Evolutionary conservation across 768 basidiomycete genomes (phyloP).

Genomic region (Tephrocybe sp.): DNA sequence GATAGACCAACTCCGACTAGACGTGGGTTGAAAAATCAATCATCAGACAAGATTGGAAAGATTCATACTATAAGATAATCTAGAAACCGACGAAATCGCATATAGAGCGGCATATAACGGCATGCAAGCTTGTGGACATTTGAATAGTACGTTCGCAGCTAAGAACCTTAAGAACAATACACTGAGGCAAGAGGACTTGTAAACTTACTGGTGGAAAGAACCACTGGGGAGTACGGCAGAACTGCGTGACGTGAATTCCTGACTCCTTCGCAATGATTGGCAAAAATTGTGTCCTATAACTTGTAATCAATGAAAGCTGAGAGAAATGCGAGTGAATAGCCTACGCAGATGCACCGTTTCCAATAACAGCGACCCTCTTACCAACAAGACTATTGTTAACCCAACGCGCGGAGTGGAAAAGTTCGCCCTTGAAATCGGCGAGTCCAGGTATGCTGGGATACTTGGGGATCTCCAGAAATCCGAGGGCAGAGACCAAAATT

Average conservation of each 20-base stretch:
- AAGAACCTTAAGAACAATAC: background rate
- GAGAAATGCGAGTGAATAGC: constrained; percentile 18
- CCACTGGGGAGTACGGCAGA: constrained; percentile 53
- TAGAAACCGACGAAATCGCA: constrained; percentile 26
- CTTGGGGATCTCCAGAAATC: constrained; percentile 45
- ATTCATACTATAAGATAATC: constrained; percentile 18
- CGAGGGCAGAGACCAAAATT: constrained; percentile 51
- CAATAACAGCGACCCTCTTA: constrained; percentile 57
- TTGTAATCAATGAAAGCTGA: background rate
- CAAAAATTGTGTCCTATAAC: constrained; percentile 48
- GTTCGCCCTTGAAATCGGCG: constrained; percentile 42
- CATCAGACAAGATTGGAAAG: background rate
- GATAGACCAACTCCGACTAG: constrained; percentile 11
- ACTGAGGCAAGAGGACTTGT: background rate
- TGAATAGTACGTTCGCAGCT: constrained; percentile 29
- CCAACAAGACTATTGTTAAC: constrained; percentile 37
- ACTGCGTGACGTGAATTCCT: constrained; percentile 43
- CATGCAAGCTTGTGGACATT: constrained; percentile 39
- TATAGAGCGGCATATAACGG: constrained; percentile 36
- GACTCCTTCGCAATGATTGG: constrained; percentile 42
- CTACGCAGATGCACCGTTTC: constrained; percentile 57
- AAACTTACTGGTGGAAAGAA: constrained; percentile 45
- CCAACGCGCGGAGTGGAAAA: constrained; percentile 60
- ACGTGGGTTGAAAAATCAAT: background rate
- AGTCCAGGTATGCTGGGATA: constrained; percentile 34